These are phyloP conservation scores for Hordeum vulgare DNA, from an alignment of 176 grass and related monocot species.

Conservation along the genomic window DNA sequence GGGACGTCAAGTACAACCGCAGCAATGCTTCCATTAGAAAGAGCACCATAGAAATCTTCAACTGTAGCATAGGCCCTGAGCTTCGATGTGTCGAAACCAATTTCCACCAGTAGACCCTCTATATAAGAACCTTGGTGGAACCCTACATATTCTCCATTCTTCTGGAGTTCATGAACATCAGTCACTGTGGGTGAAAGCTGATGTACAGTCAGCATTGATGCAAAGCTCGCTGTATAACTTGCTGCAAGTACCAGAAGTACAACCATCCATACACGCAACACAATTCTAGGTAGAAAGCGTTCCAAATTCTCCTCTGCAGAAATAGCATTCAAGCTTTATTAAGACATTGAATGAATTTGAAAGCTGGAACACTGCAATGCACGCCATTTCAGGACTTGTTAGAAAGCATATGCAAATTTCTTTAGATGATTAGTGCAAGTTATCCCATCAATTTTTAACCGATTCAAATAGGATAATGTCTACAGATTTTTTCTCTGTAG, in stretches of 20 bases:
- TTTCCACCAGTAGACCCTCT: not conserved
- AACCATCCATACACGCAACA: slow-evolving; percentile 30
- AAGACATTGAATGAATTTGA: not conserved
- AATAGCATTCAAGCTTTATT: not conserved
- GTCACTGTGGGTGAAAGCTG: slow-evolving; percentile 37
- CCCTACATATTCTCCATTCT: slow-evolving; percentile 22
- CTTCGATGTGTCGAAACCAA: slow-evolving; percentile 25
- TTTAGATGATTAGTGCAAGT: not conserved
- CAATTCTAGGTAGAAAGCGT: slow-evolving; percentile 23
- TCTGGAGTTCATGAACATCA: slow-evolving; percentile 37
- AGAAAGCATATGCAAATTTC: not conserved
- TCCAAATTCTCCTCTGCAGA: slow-evolving; percentile 32
- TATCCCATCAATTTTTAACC: not conserved
- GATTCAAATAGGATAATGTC: not conserved
- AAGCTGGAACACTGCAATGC: not conserved
- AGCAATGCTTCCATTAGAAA: slow-evolving; percentile 21
- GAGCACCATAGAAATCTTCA: slow-evolving; percentile 11
- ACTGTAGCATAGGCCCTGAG: slow-evolving; percentile 10
- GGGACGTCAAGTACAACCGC: slow-evolving; percentile 29
- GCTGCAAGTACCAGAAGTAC: slow-evolving; percentile 37
- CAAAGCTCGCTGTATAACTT: slow-evolving; percentile 54
- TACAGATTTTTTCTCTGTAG: not conserved
- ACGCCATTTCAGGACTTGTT: not conserved
- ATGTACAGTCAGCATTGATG: slow-evolving; percentile 55
- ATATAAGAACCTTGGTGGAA: slow-evolving; percentile 24